Conservation (phyloP, 2,329 filamentous ascomycete genomes). For the Zymoseptoria crescenta region DNA sequence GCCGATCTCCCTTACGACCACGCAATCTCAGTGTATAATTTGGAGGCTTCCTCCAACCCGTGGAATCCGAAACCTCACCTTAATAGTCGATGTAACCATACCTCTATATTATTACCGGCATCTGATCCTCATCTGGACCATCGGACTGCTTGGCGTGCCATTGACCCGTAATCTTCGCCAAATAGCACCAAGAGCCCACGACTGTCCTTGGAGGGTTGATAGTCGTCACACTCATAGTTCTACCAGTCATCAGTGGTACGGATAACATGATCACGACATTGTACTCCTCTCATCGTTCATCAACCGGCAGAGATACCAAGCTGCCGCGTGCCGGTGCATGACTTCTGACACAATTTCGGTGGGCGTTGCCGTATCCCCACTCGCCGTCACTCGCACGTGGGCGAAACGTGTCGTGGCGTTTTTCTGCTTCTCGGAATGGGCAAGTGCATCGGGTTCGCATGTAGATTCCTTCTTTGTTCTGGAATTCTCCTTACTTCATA, state of each 20-base stretch:
- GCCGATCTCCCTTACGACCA: not conserved
- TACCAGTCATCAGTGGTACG: not conserved
- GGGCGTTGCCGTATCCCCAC: not conserved
- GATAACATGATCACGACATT: not conserved
- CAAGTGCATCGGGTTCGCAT: slow-evolving; percentile 1
- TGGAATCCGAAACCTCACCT: not conserved
- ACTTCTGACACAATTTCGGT: not conserved
- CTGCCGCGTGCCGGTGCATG: not conserved
- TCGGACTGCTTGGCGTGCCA: no score
- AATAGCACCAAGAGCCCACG: not conserved
- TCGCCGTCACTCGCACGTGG: not conserved
- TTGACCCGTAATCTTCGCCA: not conserved
- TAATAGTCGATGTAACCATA: not conserved
- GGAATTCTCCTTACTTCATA: not conserved
- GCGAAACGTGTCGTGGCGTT: not conserved
- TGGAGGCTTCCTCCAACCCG: not conserved
- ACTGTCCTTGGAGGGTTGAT: not conserved
- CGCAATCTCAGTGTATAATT: not conserved
- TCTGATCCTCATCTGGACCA: no score
- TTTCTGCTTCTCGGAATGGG: not conserved
- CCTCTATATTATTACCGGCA: not conserved
- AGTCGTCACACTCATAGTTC: not conserved
- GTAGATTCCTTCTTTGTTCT: not conserved
- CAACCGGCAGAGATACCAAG: not conserved
- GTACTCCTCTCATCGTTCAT: not conserved